Base-by-base conservation (phyloP, 208 protist species). In the Trypanosoma congolense region DNA sequence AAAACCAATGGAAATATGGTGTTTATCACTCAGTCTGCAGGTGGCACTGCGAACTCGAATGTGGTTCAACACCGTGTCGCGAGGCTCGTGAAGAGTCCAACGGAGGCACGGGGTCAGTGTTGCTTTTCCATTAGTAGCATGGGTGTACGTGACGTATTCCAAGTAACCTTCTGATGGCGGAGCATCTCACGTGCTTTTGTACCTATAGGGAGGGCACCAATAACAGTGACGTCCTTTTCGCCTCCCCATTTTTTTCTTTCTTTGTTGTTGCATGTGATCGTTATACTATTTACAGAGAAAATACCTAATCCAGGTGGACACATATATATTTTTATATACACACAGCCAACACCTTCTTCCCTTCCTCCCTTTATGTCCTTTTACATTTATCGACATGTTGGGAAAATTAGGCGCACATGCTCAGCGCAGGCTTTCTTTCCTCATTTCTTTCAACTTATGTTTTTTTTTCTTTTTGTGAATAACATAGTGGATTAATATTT, bases 51-150 rank as follows among this genome's bases (percentile, higher is more conserved):
- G 14, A 19, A 29, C 41, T 14, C 52, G 9, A 55, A 46, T 59
- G 57, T 44, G 8, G 26, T 65, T n/a, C 86, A 90, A 46, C 82
- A 93, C 61, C 85, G 85, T 21, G 81, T 92, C 25, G 75, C 72
- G 21, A 77, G 82, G 1, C 47, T 93, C 31, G 49, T 90, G 29
- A 83, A 83, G 47, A 69, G 59, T 22, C 64, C 71, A 12, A 70
- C 55, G 4, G 42, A 63, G 21, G 38, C 62, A 18, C 66, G 75
- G 10, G 50, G 64, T 0, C 61, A 87, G 65, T 74, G 72, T 38
- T 89, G 82, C 60, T 93, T 93, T 35, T 63, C 63, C 1, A 69
- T 93, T 22, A 83, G 73, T 0, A 46, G 65, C 2, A 84, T 83
- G 22, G 86, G 86, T 9, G 66, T 93, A 28, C 82, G 86, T 19